Conservation (phyloP, 1,284 basidiomycete species). For the Heterobasidion annosum region DNA sequence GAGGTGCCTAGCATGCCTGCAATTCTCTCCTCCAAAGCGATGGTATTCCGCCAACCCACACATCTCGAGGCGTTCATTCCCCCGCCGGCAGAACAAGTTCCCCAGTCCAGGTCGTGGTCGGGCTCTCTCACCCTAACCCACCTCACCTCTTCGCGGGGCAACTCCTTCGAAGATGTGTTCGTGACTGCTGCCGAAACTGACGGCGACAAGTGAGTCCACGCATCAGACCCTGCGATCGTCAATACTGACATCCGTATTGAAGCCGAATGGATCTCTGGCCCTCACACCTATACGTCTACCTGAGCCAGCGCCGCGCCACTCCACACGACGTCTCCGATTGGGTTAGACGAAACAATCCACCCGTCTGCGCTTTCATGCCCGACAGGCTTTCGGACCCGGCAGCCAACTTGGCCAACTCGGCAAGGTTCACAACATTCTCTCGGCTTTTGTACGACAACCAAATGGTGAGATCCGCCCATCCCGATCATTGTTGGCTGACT, state of each 20-base stretch:
- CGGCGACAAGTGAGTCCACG: constrained; percentile 47
- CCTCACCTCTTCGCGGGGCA: constrained; percentile 20
- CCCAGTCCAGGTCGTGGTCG: constrained; percentile 38
- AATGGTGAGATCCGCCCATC: constrained; percentile 28
- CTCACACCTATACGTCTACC: constrained; percentile 35
- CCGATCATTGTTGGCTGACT: constrained; percentile 6
- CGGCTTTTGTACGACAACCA: constrained; percentile 40
- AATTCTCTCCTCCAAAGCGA: constrained; percentile 16
- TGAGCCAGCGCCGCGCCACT: constrained; percentile 33
- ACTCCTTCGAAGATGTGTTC: constrained; percentile 35
- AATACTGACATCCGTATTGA: constrained; percentile 9
- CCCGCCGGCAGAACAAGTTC: constrained; percentile 36
- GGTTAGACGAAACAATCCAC: constrained; percentile 34
- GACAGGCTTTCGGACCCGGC: constrained; percentile 42
- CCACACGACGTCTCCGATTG: constrained; percentile 36
- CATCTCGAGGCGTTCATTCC: constrained; percentile 49
- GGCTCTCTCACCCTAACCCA: constrained; percentile 40
- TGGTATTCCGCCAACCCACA: constrained; percentile 55
- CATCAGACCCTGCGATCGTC: neutral
- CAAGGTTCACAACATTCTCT: constrained; percentile 44
- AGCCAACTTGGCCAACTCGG: constrained; percentile 37
- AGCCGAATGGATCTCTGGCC: constrained; percentile 38
- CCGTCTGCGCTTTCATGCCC: constrained; percentile 55
- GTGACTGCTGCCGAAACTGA: constrained; percentile 59
- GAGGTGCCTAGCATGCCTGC: constrained; percentile 2